Conservation (phyloP, 768 basidiomycete species). For the Tephrocybe rancida region DNA sequence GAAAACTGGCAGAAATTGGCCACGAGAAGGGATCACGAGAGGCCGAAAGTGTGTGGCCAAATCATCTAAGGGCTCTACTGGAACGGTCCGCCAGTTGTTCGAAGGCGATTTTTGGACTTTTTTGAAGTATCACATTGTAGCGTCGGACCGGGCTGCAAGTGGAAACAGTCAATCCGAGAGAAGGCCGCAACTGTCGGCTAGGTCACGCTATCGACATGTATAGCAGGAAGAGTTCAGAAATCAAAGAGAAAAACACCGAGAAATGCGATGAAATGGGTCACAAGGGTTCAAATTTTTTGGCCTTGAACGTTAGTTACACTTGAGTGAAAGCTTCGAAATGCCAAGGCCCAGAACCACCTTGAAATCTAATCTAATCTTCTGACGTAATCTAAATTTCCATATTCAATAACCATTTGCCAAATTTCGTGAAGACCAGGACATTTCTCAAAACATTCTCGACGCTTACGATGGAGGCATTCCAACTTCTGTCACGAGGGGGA, state of each 20-base stretch:
- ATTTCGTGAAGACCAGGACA: neutral
- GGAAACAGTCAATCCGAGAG: neutral
- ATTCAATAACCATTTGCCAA: neutral
- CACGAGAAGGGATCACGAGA: conserved; percentile 13
- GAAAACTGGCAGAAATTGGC: neutral
- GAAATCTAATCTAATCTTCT: conserved; percentile 12
- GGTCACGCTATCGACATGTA: neutral
- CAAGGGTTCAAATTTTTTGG: too few relatives aligned
- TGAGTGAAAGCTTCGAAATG: too few relatives aligned
- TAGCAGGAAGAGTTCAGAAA: too few relatives aligned
- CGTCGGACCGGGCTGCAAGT: neutral
- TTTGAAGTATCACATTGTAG: too few relatives aligned
- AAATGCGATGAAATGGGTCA: too few relatives aligned
- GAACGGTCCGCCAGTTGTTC: conserved; percentile 4
- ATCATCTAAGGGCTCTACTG: neutral
- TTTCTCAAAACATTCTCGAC: neutral
- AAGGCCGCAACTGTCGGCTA: neutral
- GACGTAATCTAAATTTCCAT: conserved; percentile 1
- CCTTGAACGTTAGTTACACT: too few relatives aligned
- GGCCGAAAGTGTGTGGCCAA: neutral
- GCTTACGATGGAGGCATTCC: conserved; percentile 81
- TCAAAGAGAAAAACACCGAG: too few relatives aligned
- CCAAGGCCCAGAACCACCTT: too few relatives aligned
- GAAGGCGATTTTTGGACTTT: too few relatives aligned
- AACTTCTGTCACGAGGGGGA: conserved; percentile 86